phyloP scores from a whole-genome alignment of 257 asterid genomes.

The Rhazya stricta region DNA sequence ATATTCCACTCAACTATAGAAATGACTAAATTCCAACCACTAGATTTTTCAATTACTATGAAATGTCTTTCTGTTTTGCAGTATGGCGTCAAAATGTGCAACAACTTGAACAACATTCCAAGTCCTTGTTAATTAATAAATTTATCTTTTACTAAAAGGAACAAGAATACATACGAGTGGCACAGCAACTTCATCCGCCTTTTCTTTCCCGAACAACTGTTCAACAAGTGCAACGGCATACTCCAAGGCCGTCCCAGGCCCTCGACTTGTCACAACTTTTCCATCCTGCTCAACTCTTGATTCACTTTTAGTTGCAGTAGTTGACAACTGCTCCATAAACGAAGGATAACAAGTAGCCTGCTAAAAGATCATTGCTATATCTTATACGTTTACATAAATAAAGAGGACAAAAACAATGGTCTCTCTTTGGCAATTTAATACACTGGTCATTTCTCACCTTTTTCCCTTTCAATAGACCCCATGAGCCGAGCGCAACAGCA shows the following conservation, averaged over 20 bases:
- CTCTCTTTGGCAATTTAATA: background rate
- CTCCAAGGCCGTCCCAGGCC: constrained; percentile 93
- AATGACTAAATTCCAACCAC: background rate
- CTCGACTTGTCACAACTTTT: constrained; percentile 86
- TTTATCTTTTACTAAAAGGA: background rate
- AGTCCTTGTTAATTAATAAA: background rate
- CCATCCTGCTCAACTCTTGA: constrained; percentile 86
- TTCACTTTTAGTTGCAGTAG: constrained; percentile 64
- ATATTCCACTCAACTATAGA: background rate
- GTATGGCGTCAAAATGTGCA: background rate
- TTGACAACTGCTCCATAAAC: constrained; percentile 68
- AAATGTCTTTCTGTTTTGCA: background rate
- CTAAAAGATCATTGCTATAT: constrained; percentile 16
- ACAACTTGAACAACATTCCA: background rate
- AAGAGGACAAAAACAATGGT: background rate
- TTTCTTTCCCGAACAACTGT: constrained; percentile 71
- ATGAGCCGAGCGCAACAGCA: constrained; percentile 84
- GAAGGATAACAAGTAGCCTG: constrained; percentile 97
- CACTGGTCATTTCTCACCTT: constrained; percentile 35
- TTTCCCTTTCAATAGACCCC: constrained; percentile 87
- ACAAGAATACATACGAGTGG: constrained; percentile 55
- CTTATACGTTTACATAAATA: background rate
- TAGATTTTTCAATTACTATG: background rate
- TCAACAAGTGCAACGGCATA: constrained; percentile 76
- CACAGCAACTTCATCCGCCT: constrained; percentile 73